Evolutionary conservation across 129 eudicot species (phyloP).

Genomic region (Flaveria sonorensis): DNA sequence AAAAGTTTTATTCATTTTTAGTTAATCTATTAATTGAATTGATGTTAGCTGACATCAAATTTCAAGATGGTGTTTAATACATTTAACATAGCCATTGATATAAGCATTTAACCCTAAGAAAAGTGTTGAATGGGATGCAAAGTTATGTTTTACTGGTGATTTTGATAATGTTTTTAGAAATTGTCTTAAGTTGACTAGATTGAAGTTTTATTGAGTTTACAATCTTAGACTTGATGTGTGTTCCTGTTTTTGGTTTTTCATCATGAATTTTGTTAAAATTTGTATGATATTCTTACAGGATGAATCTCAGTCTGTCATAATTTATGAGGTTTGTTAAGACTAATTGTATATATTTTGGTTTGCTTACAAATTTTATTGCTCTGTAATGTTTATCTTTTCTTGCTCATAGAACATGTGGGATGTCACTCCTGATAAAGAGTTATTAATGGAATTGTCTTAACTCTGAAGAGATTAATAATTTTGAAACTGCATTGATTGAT

Average conservation of each 20-base stretch:
- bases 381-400: neutral
- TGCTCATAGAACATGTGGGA: slow-evolving; percentile 85
- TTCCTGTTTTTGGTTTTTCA: slow-evolving; percentile 2
- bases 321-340: slow-evolving; percentile 51
- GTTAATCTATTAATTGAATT: no score
- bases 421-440: slow-evolving; percentile 73
- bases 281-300: slow-evolving; percentile 48
- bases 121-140: slow-evolving; percentile 47
- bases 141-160: slow-evolving; percentile 46
- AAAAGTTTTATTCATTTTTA: no score
- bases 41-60: no score
- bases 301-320: slow-evolving; percentile 45
- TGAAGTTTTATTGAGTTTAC: slow-evolving; percentile 34
- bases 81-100: no score
- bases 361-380: neutral
- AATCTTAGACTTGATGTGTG: slow-evolving; percentile 55
- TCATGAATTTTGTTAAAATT: neutral
- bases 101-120: slow-evolving; percentile 18
- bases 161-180: slow-evolving; percentile 23
- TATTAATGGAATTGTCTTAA: slow-evolving; percentile 70
- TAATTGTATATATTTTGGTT: slow-evolving; percentile 1
- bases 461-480: slow-evolving; percentile 79
- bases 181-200: slow-evolving; percentile 18
- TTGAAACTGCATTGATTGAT: slow-evolving; percentile 83
- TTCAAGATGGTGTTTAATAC: no score